Evolutionary conservation across 1,284 basidiomycete species (phyloP).

Genomic region (Ceratobasidium sp.): DNA sequence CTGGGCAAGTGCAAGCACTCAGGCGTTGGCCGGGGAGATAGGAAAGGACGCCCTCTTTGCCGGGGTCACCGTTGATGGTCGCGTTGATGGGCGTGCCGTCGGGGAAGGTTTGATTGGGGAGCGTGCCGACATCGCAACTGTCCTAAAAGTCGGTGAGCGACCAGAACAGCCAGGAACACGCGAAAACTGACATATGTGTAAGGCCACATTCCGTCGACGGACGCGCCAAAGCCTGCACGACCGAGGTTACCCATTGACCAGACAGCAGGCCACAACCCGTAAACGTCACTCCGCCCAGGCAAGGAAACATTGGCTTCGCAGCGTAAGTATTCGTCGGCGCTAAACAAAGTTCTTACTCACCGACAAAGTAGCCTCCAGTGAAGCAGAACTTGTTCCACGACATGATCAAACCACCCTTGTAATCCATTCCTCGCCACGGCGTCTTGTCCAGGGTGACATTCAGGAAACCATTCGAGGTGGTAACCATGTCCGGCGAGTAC

Average conservation of each 20-base stretch:
- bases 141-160: slow-evolving; percentile 35
- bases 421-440: slow-evolving; percentile 74
- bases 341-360: slow-evolving; percentile 45
- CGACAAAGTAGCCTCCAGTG: slow-evolving; percentile 78
- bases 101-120: slow-evolving; percentile 48
- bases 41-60: slow-evolving; percentile 55
- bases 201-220: slow-evolving; percentile 58
- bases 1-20: slow-evolving; percentile 77
- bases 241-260: slow-evolving; percentile 68
- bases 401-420: slow-evolving; percentile 56
- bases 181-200: slow-evolving; percentile 46
- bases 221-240: slow-evolving; percentile 60
- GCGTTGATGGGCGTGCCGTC: slow-evolving; percentile 19
- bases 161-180: not conserved
- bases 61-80: slow-evolving; percentile 50
- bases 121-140: slow-evolving; percentile 55
- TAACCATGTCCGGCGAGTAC: slow-evolving; percentile 81
- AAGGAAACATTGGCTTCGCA: slow-evolving; percentile 65
- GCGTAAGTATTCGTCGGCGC: slow-evolving; percentile 3
- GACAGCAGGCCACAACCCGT: slow-evolving; percentile 75
- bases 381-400: slow-evolving; percentile 96
- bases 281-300: slow-evolving; percentile 70
- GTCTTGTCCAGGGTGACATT: slow-evolving; percentile 76
- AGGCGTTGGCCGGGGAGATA: slow-evolving; percentile 83
- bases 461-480: slow-evolving; percentile 78